phyloP scores from a whole-genome alignment of 2,329 filamentous ascomycete species.

The Blastomyces emzantsi region DNA sequence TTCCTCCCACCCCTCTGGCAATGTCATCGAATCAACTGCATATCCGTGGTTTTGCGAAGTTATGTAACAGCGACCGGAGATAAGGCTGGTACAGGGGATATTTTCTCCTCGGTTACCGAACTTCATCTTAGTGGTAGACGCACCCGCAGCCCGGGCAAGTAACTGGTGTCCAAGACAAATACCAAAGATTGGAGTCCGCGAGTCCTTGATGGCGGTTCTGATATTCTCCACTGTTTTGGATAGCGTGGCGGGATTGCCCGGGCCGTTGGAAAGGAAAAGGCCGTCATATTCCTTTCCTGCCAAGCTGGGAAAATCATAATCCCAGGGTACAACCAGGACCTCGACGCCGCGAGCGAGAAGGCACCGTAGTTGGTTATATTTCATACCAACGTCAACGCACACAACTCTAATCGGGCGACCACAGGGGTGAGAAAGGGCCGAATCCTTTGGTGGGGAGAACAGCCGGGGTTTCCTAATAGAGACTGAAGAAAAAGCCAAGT shows the following conservation, averaged over 20 bases:
- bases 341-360: slow-evolving; percentile 86
- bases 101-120: slow-evolving; percentile 98
- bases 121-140: slow-evolving; percentile 90
- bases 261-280: slow-evolving; percentile 95
- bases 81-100: slow-evolving; percentile 92
- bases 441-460: slow-evolving; percentile 57
- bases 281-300: slow-evolving; percentile 83
- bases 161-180: slow-evolving; percentile 95
- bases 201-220: slow-evolving; percentile 63
- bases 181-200: slow-evolving; percentile 81
- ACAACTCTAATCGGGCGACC: slow-evolving; percentile 80
- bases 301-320: slow-evolving; percentile 76
- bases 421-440: slow-evolving; percentile 74
- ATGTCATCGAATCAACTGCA: slow-evolving; percentile 71
- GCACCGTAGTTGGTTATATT: slow-evolving; percentile 95
- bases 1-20: slow-evolving; percentile 78
- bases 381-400: slow-evolving; percentile 93
- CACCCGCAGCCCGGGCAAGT: slow-evolving; percentile 78
- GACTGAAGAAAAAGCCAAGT: slow-evolving; percentile 47
- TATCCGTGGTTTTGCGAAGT: slow-evolving; percentile 98
- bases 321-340: slow-evolving; percentile 90
- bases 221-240: slow-evolving; percentile 72
- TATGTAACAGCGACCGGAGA: slow-evolving; percentile 96
- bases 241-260: slow-evolving; percentile 86
- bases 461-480: slow-evolving; percentile 80